These are phyloP conservation scores for Lunasporangiospora selenospora DNA, from an alignment of 192 early-diverging fungal species.

Conservation along the genomic window DNA sequence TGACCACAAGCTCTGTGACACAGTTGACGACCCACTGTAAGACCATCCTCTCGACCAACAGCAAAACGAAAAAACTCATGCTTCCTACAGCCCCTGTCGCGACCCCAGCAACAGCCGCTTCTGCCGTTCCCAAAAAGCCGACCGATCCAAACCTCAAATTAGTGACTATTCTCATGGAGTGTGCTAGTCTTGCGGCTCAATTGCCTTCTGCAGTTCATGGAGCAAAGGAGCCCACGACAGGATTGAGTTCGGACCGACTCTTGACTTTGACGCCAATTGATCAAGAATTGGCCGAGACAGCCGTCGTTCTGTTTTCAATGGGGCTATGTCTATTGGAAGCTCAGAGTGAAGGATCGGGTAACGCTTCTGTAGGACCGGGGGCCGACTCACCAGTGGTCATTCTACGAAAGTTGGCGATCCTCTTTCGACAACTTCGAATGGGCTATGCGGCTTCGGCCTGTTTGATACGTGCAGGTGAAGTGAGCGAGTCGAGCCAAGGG, in stretches of 20 bases:
- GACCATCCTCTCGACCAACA: slow-evolving; percentile 3
- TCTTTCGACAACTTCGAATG: slow-evolving; percentile 25
- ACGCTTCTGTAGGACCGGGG: no score
- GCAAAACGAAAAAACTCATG: slow-evolving; percentile 39
- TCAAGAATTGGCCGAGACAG: slow-evolving; percentile 3
- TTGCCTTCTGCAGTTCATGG: neutral
- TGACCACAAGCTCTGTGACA: slow-evolving; percentile 4
- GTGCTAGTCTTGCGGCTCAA: slow-evolving; percentile 20
- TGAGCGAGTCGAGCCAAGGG: neutral
- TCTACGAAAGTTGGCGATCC: slow-evolving; percentile 12
- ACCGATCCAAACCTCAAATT: slow-evolving; percentile 39
- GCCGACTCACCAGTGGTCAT: neutral
- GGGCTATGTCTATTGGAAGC: neutral
- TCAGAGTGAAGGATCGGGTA: neutral
- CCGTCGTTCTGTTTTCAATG: slow-evolving; percentile 9
- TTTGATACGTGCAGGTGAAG: slow-evolving; percentile 19
- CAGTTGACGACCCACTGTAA: slow-evolving; percentile 11
- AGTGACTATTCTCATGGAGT: slow-evolving; percentile 14
- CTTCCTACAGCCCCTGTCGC: neutral
- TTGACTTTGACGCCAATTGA: neutral
- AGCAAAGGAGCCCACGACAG: neutral
- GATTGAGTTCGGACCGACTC: neutral
- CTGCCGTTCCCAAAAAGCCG: slow-evolving; percentile 11
- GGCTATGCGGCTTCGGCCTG: slow-evolving; percentile 18
- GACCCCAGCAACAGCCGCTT: neutral